These are phyloP conservation scores for Chalaropsis thielavioides DNA, from an alignment of 2,329 filamentous ascomycete genomes.

Conservation along the genomic window DNA sequence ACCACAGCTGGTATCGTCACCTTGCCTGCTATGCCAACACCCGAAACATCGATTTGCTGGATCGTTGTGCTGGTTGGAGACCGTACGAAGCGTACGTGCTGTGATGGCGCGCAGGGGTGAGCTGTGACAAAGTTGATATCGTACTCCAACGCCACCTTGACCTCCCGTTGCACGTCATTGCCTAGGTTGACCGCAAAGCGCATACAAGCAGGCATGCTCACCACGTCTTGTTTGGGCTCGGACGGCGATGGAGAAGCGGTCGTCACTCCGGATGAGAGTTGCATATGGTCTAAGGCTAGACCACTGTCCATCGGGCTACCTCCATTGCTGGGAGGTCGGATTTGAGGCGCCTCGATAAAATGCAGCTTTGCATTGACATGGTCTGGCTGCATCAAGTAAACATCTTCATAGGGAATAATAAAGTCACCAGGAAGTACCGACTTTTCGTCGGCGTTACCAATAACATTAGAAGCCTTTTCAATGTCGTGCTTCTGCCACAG, in stretches of 20 bases:
- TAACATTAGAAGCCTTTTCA: slow-evolving; percentile 45
- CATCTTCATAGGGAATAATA: slow-evolving; percentile 43
- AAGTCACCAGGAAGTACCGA: slow-evolving; percentile 48
- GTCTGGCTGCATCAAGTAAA: slow-evolving; percentile 35
- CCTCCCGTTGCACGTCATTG: slow-evolving; percentile 12
- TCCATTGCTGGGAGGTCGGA: background rate
- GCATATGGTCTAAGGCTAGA: slow-evolving; percentile 5
- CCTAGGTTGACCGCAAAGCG: slow-evolving; percentile 27
- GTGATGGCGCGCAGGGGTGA: slow-evolving; percentile 47
- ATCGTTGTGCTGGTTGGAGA: slow-evolving; percentile 46
- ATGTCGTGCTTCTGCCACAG: slow-evolving; percentile 46
- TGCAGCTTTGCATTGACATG: slow-evolving; percentile 35
- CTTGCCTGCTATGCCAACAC: slow-evolving; percentile 28
- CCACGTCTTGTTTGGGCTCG: background rate
- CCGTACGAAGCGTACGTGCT: slow-evolving; percentile 42
- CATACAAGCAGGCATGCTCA: slow-evolving; percentile 24
- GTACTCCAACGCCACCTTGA: slow-evolving; percentile 34
- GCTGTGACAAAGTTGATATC: slow-evolving; percentile 53
- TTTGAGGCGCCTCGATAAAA: slow-evolving; percentile 33
- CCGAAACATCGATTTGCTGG: slow-evolving; percentile 40
- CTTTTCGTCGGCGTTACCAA: slow-evolving; percentile 41
- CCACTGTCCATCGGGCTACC: background rate
- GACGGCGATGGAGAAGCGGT: slow-evolving; percentile 20
- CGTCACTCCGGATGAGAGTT: slow-evolving; percentile 10
- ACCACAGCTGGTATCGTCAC: slow-evolving; percentile 34